These are phyloP conservation scores for Fusarium nematophilum DNA, from an alignment of 2,329 filamentous ascomycete genomes.

Conservation along the genomic window DNA sequence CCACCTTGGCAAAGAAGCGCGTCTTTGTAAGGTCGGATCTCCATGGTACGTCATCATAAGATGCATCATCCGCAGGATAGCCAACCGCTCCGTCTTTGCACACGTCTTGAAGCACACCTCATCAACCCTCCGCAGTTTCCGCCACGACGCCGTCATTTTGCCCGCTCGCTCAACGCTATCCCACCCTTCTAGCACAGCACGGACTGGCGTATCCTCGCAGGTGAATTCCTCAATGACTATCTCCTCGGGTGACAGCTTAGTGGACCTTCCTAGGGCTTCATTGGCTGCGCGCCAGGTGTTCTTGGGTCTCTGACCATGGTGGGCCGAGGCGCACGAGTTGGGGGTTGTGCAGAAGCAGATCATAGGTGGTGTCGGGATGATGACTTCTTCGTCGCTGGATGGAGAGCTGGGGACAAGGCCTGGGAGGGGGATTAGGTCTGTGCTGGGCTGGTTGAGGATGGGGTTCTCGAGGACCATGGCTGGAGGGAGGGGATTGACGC, in stretches of 20 bases:
- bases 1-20: constrained; percentile 41
- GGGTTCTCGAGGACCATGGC: constrained; percentile 19
- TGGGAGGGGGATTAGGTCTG: constrained; percentile 1
- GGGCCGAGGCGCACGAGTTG: background rate
- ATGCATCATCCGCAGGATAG: constrained; percentile 41
- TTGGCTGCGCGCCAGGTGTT: constrained; percentile 46
- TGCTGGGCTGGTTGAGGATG: constrained; percentile 3
- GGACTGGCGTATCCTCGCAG: constrained; percentile 41
- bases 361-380: constrained; percentile 5
- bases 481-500: constrained; percentile 4
- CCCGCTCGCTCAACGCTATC: constrained; percentile 42
- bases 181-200: constrained; percentile 45
- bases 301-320: background rate
- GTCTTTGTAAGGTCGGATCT: constrained; percentile 36
- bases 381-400: constrained; percentile 12
- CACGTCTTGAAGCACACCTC: constrained; percentile 38
- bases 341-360: constrained; percentile 25
- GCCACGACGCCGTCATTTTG: constrained; percentile 43
- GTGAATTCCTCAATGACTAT: constrained; percentile 29
- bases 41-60: constrained; percentile 42
- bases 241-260: constrained; percentile 28
- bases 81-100: constrained; percentile 38
- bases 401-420: constrained; percentile 6
- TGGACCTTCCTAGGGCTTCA: constrained; percentile 22
- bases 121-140: constrained; percentile 41